Conservation (phyloP, 306 rosid genomes). For the Dicorynia guianensis region DNA sequence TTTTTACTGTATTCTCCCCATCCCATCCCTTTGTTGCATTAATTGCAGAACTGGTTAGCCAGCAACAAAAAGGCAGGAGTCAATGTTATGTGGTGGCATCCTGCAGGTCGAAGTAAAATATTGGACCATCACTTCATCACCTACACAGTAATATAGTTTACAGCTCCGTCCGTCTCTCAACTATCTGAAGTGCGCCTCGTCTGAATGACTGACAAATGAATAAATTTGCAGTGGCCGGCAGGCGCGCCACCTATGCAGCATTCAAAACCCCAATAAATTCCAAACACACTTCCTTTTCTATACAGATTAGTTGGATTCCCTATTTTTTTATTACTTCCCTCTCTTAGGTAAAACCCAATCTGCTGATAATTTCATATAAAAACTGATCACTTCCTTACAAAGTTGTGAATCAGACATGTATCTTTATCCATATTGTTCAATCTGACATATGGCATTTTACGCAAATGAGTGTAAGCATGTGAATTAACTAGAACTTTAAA, state of each 20-base stretch:
- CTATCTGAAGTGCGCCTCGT: constrained; percentile 22
- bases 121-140: neutral
- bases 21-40: neutral
- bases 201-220: constrained; percentile 29
- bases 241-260: constrained; percentile 33
- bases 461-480: too few relatives aligned
- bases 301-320: constrained; percentile 20
- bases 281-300: constrained; percentile 13
- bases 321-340: constrained; percentile 3
- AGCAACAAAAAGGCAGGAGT: constrained; percentile 30
- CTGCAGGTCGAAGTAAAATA: neutral
- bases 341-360: neutral
- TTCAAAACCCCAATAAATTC: constrained; percentile 32
- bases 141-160: too few relatives aligned
- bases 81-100: constrained; percentile 27
- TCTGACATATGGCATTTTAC: too few relatives aligned
- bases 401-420: too few relatives aligned
- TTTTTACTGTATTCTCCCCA: too few relatives aligned
- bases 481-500: constrained; percentile 2
- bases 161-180: constrained; percentile 1
- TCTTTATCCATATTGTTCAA: too few relatives aligned
- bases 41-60: constrained; percentile 2
- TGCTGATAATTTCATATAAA: too few relatives aligned
- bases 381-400: too few relatives aligned
- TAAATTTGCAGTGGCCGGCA: constrained; percentile 49